phyloP scores from a whole-genome alignment of 192 early-diverging fungal genomes.

The Umbelopsis vinacea region DNA sequence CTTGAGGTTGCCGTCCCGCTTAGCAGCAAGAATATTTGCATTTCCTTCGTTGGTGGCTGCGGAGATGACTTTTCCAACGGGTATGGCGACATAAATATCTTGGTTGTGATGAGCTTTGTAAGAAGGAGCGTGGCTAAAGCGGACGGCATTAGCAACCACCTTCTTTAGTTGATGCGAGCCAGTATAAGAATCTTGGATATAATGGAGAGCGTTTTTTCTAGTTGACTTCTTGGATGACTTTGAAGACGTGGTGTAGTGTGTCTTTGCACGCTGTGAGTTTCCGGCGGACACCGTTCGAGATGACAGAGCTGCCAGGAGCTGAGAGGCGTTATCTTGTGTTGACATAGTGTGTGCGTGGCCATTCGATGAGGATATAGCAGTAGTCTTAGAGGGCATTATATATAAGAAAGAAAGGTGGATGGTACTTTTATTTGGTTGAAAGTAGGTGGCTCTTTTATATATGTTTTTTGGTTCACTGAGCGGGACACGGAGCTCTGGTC shows the following conservation, averaged over 20 bases:
- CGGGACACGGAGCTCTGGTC: neutral
- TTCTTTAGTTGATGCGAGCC: conserved; percentile 22
- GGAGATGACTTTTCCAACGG: conserved; percentile 1
- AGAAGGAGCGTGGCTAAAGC: neutral
- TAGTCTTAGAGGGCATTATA: conserved; percentile 13
- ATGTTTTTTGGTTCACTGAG: conserved; percentile 4
- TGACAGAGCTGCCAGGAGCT: conserved; percentile 26
- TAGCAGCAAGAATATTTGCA: conserved; percentile 25
- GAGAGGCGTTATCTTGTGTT: conserved; percentile 24
- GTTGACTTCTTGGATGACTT: conserved; percentile 20
- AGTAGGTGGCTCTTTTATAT: neutral
- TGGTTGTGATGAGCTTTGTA: conserved; percentile 1
- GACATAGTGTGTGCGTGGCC: conserved; percentile 31
- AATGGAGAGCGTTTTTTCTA: conserved; percentile 15
- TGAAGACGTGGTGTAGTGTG: neutral
- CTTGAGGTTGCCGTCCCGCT: conserved; percentile 35
- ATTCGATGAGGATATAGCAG: conserved; percentile 29
- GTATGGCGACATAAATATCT: neutral
- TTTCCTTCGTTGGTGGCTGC: conserved; percentile 26
- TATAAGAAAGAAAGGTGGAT: neutral
- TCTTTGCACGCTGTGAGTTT: conserved; percentile 31
- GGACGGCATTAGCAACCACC: conserved; percentile 2
- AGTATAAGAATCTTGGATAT: conserved; percentile 3
- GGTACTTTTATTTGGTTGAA: neutral
- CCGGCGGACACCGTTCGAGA: conserved; percentile 34